These are phyloP conservation scores for Kazachstania psychrophila DNA, from an alignment of 805 yeast species.

Conservation along the genomic window DNA sequence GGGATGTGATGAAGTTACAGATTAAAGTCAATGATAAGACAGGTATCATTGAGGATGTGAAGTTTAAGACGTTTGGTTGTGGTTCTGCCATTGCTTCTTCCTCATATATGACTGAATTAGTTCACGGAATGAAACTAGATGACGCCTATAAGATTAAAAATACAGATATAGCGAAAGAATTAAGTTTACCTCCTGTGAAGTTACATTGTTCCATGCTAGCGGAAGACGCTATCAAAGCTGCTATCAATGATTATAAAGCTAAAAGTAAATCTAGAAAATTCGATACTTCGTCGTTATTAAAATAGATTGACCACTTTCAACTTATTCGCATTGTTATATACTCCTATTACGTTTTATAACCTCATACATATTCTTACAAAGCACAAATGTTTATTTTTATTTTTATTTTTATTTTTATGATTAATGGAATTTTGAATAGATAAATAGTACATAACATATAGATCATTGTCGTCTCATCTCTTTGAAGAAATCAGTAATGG, in stretches of 20 bases:
- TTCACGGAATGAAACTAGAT: constrained; percentile 86
- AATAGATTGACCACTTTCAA: not conserved
- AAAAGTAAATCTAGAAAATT: no score
- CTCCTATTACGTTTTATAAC: constrained; percentile 2
- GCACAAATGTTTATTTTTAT: no score
- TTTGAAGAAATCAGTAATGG: constrained; percentile 90
- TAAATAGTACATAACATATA: no score
- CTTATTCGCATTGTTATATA: not conserved
- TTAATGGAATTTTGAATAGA: no score
- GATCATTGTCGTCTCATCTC: constrained; percentile 16
- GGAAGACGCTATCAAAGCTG: constrained; percentile 95
- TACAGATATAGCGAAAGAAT: constrained; percentile 87
- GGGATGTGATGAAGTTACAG: constrained; percentile 96
- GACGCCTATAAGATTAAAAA: constrained; percentile 89
- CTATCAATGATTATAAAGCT: constrained; percentile 84
- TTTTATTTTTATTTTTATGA: no score
- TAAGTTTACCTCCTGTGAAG: constrained; percentile 92
- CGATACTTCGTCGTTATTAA: constrained; percentile 12
- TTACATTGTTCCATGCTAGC: constrained; percentile 98
- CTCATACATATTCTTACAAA: not conserved
- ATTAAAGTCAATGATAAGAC: constrained; percentile 83
- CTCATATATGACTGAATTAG: constrained; percentile 87
- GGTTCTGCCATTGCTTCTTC: constrained; percentile 96
- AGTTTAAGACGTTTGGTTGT: constrained; percentile 98
- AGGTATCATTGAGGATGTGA: constrained; percentile 87